These are phyloP conservation scores for Santalum album DNA, from an alignment of 164 flowering plant species.

Conservation along the genomic window DNA sequence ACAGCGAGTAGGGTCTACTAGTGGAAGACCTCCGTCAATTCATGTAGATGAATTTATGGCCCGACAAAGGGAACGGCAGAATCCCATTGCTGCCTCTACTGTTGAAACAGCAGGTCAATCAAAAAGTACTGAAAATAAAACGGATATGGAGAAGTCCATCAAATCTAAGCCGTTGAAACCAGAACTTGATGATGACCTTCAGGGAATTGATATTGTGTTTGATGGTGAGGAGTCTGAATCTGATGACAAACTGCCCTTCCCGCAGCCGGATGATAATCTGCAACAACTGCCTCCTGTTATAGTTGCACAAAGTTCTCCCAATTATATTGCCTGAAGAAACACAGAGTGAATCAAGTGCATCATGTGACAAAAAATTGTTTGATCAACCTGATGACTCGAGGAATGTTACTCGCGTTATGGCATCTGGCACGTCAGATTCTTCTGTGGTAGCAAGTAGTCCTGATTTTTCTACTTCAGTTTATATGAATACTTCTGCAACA, in stretches of 20 bases:
- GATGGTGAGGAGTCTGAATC: slow-evolving; percentile 86
- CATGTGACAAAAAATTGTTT: slow-evolving; percentile 55
- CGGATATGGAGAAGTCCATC: slow-evolving; percentile 33
- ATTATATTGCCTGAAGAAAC: slow-evolving; percentile 79
- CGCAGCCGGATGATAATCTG: slow-evolving; percentile 73
- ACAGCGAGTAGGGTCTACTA: slow-evolving; percentile 64
- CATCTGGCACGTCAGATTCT: slow-evolving; percentile 34
- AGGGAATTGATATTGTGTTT: slow-evolving; percentile 89
- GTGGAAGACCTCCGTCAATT: slow-evolving; percentile 97
- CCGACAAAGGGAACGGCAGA: slow-evolving; percentile 85
- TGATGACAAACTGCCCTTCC: slow-evolving; percentile 86
- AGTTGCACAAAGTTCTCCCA: slow-evolving; percentile 64
- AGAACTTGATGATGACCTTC: slow-evolving; percentile 95
- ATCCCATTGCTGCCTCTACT: slow-evolving; percentile 32
- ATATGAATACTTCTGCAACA: slow-evolving; percentile 29
- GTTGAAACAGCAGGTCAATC: slow-evolving; percentile 36
- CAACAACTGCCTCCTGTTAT: slow-evolving; percentile 49
- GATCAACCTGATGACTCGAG: slow-evolving; percentile 59
- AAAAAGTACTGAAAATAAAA: slow-evolving; percentile 31
- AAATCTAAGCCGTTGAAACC: slow-evolving; percentile 60
- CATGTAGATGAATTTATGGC: slow-evolving; percentile 99
- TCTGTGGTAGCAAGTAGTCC: slow-evolving; percentile 25
- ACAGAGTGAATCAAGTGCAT: slow-evolving; percentile 68
- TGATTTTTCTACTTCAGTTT: slow-evolving; percentile 25
- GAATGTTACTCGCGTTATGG: slow-evolving; percentile 21